Evolutionary conservation across 306 rosid genomes (phyloP).

Genomic region (Vigna angularis): DNA sequence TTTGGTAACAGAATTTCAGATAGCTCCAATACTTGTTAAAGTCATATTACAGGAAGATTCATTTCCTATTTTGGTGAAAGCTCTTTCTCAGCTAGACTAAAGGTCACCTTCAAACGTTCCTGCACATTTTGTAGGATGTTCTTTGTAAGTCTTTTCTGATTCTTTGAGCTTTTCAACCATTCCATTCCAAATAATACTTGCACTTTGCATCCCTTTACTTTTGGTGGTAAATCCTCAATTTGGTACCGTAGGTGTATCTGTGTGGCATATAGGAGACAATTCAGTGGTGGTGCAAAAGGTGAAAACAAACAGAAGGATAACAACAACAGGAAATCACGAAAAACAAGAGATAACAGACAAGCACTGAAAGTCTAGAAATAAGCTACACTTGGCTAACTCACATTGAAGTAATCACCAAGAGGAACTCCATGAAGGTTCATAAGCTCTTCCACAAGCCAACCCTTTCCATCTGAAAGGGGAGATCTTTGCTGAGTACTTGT

Average conservation of each 20-base stretch:
- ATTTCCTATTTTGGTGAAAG: constrained; percentile 54
- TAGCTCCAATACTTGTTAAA: constrained; percentile 22
- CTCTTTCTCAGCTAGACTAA: constrained; percentile 76
- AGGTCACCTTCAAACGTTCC: constrained; percentile 58
- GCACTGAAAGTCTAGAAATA: constrained; percentile 22
- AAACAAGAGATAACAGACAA: constrained; percentile 43
- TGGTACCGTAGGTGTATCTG: constrained; percentile 93
- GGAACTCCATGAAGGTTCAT: constrained; percentile 89
- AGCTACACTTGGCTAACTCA: constrained; percentile 48
- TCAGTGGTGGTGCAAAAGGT: constrained; percentile 30
- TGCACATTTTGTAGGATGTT: constrained; percentile 68
- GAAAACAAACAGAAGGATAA: constrained; percentile 36
- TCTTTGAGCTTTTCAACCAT: constrained; percentile 89
- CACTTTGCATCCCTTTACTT: constrained; percentile 73
- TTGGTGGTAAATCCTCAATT: constrained; percentile 81
- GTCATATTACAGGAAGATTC: constrained; percentile 44
- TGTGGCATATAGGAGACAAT: constrained; percentile 36
- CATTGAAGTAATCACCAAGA: constrained; percentile 87
- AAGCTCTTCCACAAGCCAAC: constrained; percentile 92
- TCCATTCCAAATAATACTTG: constrained; percentile 78
- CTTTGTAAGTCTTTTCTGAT: constrained; percentile 86
- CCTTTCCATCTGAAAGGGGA: constrained; percentile 68
- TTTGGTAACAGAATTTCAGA: constrained; percentile 35
- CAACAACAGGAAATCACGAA: constrained; percentile 33
- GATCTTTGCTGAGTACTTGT: constrained; percentile 83